Base-by-base conservation (phyloP, 164 flowering plant genomes). In the Macadamia integrifolia region DNA sequence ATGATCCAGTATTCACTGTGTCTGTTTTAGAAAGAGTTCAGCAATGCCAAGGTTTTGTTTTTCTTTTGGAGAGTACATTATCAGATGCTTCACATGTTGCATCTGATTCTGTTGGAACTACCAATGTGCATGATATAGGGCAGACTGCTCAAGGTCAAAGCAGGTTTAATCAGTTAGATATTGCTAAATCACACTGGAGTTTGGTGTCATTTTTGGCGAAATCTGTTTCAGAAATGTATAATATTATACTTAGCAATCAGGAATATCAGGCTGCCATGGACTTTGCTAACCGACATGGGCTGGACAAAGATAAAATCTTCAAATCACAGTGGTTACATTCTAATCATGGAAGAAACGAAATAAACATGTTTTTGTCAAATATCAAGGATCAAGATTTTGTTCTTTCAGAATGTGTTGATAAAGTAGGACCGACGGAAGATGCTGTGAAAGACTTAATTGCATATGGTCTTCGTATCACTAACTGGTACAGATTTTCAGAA, bases 271-370 rank as follows among this genome's bases (percentile, higher is more conserved):
- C 75, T 66, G 99, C 99, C 28, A 48, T 87, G 75, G 81, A 83
- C 55, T 87, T 90, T 76, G 96, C 99, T 63, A 66, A 78, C 77
- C 74, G 70, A 66, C 84, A 95, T 79, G 86, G 87, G 43, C 76
- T 95, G 74, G 89, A 91, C 76, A 82, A 65, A 73, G 94, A 90
- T 83, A 90, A 86, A 66, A 82, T 95, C 59, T 65, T 88, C 11
- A 95, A 92, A 77, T 80, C 94, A 44, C 92, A 87, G 73, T 95
- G 99, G 99, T 78, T 89, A 82, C 65, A 76, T 60, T 95, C 97
- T 65, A 69, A 61, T 44, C 80, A 77, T 72, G 93, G 89, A 72
- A 69, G 69, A 56, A 69, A 77, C 71, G 96, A 86, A 59, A 79
- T 95, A 70, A 80, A 77, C 59, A 73, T 30, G 65, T 79, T 83